Conservation (phyloP, 345 rosid genomes). For the Firmiana major region DNA sequence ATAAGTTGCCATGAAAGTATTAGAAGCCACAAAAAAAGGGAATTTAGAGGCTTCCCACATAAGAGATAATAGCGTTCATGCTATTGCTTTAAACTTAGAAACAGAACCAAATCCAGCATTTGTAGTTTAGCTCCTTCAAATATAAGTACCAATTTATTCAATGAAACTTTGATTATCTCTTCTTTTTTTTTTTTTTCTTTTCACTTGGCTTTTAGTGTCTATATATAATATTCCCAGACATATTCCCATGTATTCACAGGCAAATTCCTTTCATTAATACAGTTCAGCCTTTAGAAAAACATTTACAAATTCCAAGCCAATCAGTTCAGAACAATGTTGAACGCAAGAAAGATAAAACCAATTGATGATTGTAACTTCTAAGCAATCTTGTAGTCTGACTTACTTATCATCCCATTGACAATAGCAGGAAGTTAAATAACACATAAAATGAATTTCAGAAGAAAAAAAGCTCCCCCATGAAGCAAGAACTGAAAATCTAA, state of each 20-base stretch:
- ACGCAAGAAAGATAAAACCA: background rate
- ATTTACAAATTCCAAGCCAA: background rate
- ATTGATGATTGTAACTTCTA: too few relatives aligned
- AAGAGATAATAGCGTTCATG: background rate
- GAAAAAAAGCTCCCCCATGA: too few relatives aligned
- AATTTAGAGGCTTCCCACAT: background rate
- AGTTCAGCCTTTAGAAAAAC: too few relatives aligned
- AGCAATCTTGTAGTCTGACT: background rate
- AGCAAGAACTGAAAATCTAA: background rate
- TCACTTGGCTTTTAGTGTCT: background rate
- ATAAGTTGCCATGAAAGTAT: background rate
- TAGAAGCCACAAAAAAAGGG: background rate
- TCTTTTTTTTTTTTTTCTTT: too few relatives aligned
- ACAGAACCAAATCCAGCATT: background rate
- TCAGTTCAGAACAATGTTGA: background rate
- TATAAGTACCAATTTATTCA: background rate
- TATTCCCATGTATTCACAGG: background rate
- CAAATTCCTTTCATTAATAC: background rate
- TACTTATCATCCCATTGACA: background rate
- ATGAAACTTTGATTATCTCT: background rate
- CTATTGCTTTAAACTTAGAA: background rate
- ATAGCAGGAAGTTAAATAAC: background rate
- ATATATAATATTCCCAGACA: background rate
- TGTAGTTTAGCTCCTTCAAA: background rate
- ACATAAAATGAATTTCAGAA: too few relatives aligned